Evolutionary conservation across 1,139 yeast species (phyloP).

Genomic region (Candida sp.): DNA sequence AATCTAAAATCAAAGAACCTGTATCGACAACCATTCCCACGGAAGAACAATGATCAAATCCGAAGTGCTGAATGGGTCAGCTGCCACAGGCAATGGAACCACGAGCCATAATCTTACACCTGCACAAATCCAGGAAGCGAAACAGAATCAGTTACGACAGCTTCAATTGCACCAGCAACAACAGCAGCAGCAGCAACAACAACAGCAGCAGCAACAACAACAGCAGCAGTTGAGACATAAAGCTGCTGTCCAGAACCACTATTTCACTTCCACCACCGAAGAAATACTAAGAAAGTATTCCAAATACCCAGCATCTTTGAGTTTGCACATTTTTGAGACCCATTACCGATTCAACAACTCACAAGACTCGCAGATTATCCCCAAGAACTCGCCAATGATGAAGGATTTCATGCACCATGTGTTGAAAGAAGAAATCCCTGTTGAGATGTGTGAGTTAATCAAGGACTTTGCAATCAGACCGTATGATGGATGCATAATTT

Average conservation of each 20-base stretch:
- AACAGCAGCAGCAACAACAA: conserved; percentile 16
- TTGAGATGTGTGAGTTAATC: conserved; percentile 86
- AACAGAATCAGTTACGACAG: conserved; percentile 9
- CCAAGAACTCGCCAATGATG: conserved; percentile 80
- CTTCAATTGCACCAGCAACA: conserved; percentile 13
- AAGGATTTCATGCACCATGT: conserved; percentile 81
- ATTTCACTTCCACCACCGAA: conserved; percentile 73
- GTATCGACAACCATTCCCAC: background rate
- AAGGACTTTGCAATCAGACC: conserved; percentile 83
- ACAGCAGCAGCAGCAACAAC: no score
- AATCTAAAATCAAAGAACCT: background rate
- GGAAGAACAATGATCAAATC: conserved; percentile 11
- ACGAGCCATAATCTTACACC: conserved; percentile 6
- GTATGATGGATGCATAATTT: conserved; percentile 88
- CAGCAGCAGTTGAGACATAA: conserved; percentile 34
- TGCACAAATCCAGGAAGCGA: conserved; percentile 11
- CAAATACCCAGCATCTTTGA: conserved; percentile 80
- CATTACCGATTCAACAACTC: conserved; percentile 81
- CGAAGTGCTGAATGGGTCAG: conserved; percentile 11
- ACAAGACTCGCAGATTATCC: conserved; percentile 76
- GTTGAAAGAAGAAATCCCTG: conserved; percentile 85
- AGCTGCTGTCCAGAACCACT: conserved; percentile 39
- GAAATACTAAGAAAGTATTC: conserved; percentile 81
- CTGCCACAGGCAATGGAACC: conserved; percentile 1
- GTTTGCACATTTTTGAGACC: conserved; percentile 88